phyloP scores from a whole-genome alignment of 2,329 filamentous ascomycete species.

The Colletotrichum brevisporum region DNA sequence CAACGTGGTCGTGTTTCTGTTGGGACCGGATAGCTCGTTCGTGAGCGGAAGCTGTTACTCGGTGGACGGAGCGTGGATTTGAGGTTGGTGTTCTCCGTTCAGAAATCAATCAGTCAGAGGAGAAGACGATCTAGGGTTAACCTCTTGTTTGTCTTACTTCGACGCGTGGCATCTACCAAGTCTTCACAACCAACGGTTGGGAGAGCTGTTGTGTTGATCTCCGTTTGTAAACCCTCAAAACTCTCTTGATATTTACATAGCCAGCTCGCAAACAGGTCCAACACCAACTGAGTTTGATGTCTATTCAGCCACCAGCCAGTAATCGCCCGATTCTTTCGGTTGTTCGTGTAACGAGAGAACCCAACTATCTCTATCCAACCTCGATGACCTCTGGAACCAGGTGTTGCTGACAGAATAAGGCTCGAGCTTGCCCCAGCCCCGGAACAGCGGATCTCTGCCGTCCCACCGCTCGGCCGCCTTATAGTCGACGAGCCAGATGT shows the following conservation, averaged over 20 bases:
- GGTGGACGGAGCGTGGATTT: conserved; percentile 52
- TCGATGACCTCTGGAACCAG: neutral
- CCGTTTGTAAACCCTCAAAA: too few relatives aligned
- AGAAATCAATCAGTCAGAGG: too few relatives aligned
- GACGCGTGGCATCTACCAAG: too few relatives aligned
- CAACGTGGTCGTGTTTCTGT: conserved; percentile 56
- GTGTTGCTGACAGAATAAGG: neutral
- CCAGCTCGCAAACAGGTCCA: too few relatives aligned
- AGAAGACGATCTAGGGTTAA: too few relatives aligned
- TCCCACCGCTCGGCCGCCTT: neutral
- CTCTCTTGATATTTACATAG: too few relatives aligned
- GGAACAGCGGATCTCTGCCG: neutral
- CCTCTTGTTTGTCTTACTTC: too few relatives aligned
- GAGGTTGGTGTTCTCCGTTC: neutral
- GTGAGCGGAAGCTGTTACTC: conserved; percentile 55
- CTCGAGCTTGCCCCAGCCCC: neutral
- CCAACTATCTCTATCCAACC: neutral
- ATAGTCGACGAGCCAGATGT: neutral
- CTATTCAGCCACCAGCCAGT: neutral
- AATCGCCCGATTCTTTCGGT: neutral
- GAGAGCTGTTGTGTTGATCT: too few relatives aligned
- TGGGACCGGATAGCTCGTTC: conserved; percentile 56
- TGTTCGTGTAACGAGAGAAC: neutral
- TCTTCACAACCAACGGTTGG: too few relatives aligned
- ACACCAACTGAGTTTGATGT: too few relatives aligned